Base-by-base conservation (phyloP, 257 asterid genomes). In the Gardenia jasminoides region DNA sequence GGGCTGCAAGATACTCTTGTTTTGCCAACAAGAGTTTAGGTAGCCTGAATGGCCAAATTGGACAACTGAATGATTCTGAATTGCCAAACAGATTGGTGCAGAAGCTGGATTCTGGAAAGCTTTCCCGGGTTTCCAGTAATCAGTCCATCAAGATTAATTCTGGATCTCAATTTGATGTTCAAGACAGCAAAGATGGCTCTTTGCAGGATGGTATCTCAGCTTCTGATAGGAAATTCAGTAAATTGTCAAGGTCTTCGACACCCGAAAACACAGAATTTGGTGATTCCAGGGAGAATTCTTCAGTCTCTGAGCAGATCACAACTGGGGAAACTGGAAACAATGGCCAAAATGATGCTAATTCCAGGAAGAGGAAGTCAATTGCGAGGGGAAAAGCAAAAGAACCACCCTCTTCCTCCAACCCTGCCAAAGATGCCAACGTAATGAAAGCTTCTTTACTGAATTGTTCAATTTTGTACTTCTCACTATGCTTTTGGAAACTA, bases 1-100 rank as follows among this genome's bases (percentile, higher is more conserved):
- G 94, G 80, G 95, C 98, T 24, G 97, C 98, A 0, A 88, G 91
- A 67, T 83, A 82, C 33, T 94, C 98, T 72, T 85, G 91, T 71
- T 92, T 91, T 75, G 94, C 90, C 28, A 82, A 74, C 81, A 85
- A 80, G 73, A 74, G 59, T 64, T 78, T 89, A 65, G 83, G 78
- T 80, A 79, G 84, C 30, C 70, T 82, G 59, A 78, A 79, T 77
- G 78, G 72, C 64, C 70, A 13, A 50, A 31, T 81, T 75, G 86
- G 88, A 19, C 62, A 15, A 7, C 16, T 83, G 75, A 78, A 71
- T 64, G 80, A 73, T 2, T 17, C 81, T 56, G 88, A 82, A 62
- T 79, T 79, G 58, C 78, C 68, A 28, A 83, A 85, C 19, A 62
- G 76, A 66, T 31, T 81, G 62, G 79, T 76, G 3, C 74, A 85